These are phyloP conservation scores for Rutstroemia sydowiana DNA, from an alignment of 2,329 filamentous ascomycete genomes.

Conservation along the genomic window DNA sequence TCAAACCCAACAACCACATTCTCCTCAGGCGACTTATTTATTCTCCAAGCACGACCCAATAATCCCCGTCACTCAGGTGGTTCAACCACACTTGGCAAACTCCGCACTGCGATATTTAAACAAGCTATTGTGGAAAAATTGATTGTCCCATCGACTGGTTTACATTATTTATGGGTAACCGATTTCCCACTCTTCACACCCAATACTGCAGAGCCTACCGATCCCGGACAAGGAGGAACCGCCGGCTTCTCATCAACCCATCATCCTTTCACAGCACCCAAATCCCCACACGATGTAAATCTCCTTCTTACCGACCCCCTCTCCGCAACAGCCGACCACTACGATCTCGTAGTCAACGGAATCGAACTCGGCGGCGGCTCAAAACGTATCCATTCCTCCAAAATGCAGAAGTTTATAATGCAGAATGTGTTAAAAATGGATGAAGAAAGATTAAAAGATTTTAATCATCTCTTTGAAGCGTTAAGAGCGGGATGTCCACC, in stretches of 20 bases:
- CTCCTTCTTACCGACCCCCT: constrained; percentile 66
- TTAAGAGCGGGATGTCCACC: constrained; percentile 83
- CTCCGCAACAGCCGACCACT: constrained; percentile 73
- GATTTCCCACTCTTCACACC: constrained; percentile 92
- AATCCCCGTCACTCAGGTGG: constrained; percentile 61
- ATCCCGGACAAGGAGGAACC: constrained; percentile 62
- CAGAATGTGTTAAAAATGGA: constrained; percentile 62
- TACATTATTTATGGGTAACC: constrained; percentile 75
- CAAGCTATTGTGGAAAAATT: constrained; percentile 22
- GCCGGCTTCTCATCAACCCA: constrained; percentile 83
- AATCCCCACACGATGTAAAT: constrained; percentile 61
- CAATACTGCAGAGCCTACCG: constrained; percentile 39
- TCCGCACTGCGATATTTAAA: constrained; percentile 27
- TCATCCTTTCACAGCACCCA: constrained; percentile 91
- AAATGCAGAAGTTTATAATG: constrained; percentile 79
- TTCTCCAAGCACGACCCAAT: constrained; percentile 70
- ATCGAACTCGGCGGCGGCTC: constrained; percentile 91
- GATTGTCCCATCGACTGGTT: constrained; percentile 25
- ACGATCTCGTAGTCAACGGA: constrained; percentile 93
- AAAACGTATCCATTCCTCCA: constrained; percentile 79
- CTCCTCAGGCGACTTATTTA: constrained; percentile 68
- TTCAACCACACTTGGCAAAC: constrained; percentile 46
- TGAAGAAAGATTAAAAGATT: constrained; percentile 44
- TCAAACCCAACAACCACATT: constrained; percentile 26
- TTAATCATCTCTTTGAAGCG: constrained; percentile 77